These are phyloP conservation scores for Hibiscus tridactylites DNA, from an alignment of 345 rosid genomes.

Conservation along the genomic window DNA sequence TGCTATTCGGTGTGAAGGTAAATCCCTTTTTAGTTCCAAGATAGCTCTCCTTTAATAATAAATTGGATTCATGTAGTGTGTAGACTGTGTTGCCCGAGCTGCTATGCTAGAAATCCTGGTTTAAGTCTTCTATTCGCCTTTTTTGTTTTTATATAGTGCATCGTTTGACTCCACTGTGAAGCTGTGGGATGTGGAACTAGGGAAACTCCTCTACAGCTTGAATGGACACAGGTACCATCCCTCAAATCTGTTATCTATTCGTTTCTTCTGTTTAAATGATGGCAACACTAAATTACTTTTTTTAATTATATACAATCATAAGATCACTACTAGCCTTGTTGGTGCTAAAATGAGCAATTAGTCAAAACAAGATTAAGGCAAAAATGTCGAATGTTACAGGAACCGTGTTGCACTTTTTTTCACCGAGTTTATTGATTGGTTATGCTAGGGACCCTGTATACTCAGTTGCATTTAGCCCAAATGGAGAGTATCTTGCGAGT, in stretches of 20 bases:
- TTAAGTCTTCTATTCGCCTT: neutral
- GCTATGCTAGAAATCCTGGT: too few relatives aligned
- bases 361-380: neutral
- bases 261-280: neutral
- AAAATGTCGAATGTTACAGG: neutral
- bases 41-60: too few relatives aligned
- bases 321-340: neutral
- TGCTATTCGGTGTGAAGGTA: neutral
- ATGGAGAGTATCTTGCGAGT: slow-evolving; percentile 88
- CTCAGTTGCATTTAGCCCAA: slow-evolving; percentile 95
- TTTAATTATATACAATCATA: too few relatives aligned
- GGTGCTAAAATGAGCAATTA: neutral
- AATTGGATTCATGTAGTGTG: neutral
- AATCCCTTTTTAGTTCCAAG: neutral
- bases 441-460: slow-evolving; percentile 78
- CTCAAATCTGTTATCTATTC: neutral
- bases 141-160: slow-evolving; percentile 45
- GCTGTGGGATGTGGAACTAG: slow-evolving; percentile 94
- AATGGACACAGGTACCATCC: slow-evolving; percentile 74
- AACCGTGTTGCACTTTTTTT: neutral
- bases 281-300: neutral
- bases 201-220: slow-evolving; percentile 77
- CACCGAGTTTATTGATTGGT: neutral
- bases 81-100: neutral
- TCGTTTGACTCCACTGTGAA: slow-evolving; percentile 96